Evolutionary conservation across 2,329 filamentous ascomycete genomes (phyloP).

Genomic region (Pseudocercospora cruenta): DNA sequence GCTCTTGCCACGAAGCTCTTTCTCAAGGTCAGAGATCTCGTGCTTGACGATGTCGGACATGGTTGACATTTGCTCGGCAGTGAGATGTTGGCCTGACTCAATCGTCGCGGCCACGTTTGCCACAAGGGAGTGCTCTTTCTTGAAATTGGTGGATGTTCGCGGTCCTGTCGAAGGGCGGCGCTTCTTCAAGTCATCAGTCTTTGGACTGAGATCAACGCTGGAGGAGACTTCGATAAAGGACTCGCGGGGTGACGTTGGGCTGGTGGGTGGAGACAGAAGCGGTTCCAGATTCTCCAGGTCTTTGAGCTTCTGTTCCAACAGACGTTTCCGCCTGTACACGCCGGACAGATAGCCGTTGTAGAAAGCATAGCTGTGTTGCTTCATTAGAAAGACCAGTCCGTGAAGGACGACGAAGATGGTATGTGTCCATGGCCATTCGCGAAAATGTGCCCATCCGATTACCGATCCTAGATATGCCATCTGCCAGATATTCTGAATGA

Average conservation of each 20-base stretch:
- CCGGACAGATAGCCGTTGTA: slow-evolving; percentile 69
- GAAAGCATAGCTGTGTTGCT: slow-evolving; percentile 78
- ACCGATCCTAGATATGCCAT: slow-evolving; percentile 63
- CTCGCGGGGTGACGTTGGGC: slow-evolving; percentile 30
- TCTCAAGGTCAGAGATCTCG: slow-evolving; percentile 66
- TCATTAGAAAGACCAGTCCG: slow-evolving; percentile 77
- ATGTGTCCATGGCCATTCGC: slow-evolving; percentile 83
- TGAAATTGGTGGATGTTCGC: slow-evolving; percentile 49
- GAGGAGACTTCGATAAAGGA: slow-evolving; percentile 16
- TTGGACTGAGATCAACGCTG: slow-evolving; percentile 24
- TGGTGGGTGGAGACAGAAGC: slow-evolving; percentile 42
- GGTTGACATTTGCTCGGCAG: slow-evolving; percentile 63
- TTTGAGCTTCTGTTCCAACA: slow-evolving; percentile 56
- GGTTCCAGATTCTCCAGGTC: slow-evolving; percentile 61
- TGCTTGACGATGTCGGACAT: slow-evolving; percentile 69
- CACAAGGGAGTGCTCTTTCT: slow-evolving; percentile 59
- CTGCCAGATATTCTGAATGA: slow-evolving; percentile 77
- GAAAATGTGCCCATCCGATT: slow-evolving; percentile 67
- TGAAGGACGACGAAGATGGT: slow-evolving; percentile 78
- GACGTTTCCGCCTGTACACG: slow-evolving; percentile 59
- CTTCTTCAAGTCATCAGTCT: slow-evolving; percentile 17
- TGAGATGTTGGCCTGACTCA: slow-evolving; percentile 62
- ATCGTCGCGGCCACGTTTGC: slow-evolving; percentile 65
- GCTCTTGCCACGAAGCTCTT: slow-evolving; percentile 68
- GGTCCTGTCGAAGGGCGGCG: slow-evolving; percentile 42